phyloP scores from a whole-genome alignment of 371 early-diverging fungal genomes.

The Chytridium lagenaria region DNA sequence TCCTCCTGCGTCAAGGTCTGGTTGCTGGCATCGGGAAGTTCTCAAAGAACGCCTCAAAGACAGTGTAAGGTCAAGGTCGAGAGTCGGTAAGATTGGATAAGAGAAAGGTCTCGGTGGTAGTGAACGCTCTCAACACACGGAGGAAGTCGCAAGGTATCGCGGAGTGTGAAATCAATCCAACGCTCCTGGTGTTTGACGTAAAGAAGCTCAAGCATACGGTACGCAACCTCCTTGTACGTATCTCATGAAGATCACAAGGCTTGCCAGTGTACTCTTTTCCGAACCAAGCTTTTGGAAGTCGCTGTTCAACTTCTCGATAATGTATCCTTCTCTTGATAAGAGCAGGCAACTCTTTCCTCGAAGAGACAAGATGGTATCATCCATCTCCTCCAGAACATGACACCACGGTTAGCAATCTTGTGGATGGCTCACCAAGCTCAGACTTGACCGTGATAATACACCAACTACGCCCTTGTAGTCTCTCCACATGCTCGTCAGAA shows the following conservation, averaged over 20 bases:
- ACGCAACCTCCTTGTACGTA: slow-evolving; percentile 91
- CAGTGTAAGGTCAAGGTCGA: slow-evolving; percentile 71
- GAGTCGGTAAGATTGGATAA: slow-evolving; percentile 75
- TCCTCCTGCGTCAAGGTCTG: slow-evolving; percentile 92
- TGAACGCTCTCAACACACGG: slow-evolving; percentile 90
- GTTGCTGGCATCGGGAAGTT: slow-evolving; percentile 76
- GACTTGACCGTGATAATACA: slow-evolving; percentile 93
- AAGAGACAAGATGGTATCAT: slow-evolving; percentile 87
- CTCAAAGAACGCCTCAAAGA: slow-evolving; percentile 77
- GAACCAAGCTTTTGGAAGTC: slow-evolving; percentile 96
- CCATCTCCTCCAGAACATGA: slow-evolving; percentile 94
- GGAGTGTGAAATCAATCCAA: slow-evolving; percentile 88
- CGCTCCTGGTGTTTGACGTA: slow-evolving; percentile 79
- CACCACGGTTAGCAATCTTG: slow-evolving; percentile 95
- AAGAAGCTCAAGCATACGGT: slow-evolving; percentile 83
- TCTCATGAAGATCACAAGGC: slow-evolving; percentile 57
- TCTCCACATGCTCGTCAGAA: slow-evolving; percentile 77
- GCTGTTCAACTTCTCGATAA: slow-evolving; percentile 87
- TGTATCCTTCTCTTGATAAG: slow-evolving; percentile 89
- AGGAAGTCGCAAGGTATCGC: slow-evolving; percentile 87
- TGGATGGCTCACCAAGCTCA: slow-evolving; percentile 97
- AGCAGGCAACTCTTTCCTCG: slow-evolving; percentile 86
- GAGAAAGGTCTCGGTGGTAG: slow-evolving; percentile 60
- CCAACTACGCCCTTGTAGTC: slow-evolving; percentile 87
- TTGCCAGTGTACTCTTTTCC: slow-evolving; percentile 77